These are phyloP conservation scores for Orbilia quercus DNA, from an alignment of 2,329 filamentous ascomycete genomes.

Conservation along the genomic window DNA sequence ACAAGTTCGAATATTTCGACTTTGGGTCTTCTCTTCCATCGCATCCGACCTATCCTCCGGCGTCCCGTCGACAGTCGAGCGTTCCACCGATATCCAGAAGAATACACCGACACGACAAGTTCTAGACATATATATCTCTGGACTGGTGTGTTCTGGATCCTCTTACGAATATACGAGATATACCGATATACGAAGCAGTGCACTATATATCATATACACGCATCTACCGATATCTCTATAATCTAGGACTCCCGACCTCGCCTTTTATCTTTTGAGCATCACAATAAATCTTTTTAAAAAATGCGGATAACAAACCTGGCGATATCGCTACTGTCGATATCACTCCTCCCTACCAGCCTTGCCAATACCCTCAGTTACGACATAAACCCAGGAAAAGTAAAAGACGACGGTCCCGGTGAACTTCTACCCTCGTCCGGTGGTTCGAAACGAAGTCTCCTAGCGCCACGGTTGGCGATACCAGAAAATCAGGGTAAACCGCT, in stretches of 20 bases:
- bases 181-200: slow-evolving; percentile 7
- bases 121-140: slow-evolving; percentile 6
- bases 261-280: slow-evolving; percentile 3
- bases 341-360: slow-evolving; percentile 32
- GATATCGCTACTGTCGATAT: slow-evolving; percentile 38
- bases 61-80: too few species aligned
- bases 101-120: too few species aligned
- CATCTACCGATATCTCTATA: background rate
- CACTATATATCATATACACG: slow-evolving; percentile 9
- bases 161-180: slow-evolving; percentile 31
- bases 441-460: slow-evolving; percentile 32
- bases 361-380: slow-evolving; percentile 39
- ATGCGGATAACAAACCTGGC: slow-evolving; percentile 35
- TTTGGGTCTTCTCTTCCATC: background rate
- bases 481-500: slow-evolving; percentile 36
- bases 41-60: too few species aligned
- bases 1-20: background rate
- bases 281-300: slow-evolving; percentile 19
- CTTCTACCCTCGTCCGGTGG: slow-evolving; percentile 6
- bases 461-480: slow-evolving; percentile 6
- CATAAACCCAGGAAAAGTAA: slow-evolving; percentile 28
- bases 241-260: background rate
- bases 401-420: slow-evolving; percentile 10
- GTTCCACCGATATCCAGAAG: too few species aligned
- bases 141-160: slow-evolving; percentile 19